Evolutionary conservation across 768 basidiomycete genomes (phyloP).

Genomic region (Mycena rosella): DNA sequence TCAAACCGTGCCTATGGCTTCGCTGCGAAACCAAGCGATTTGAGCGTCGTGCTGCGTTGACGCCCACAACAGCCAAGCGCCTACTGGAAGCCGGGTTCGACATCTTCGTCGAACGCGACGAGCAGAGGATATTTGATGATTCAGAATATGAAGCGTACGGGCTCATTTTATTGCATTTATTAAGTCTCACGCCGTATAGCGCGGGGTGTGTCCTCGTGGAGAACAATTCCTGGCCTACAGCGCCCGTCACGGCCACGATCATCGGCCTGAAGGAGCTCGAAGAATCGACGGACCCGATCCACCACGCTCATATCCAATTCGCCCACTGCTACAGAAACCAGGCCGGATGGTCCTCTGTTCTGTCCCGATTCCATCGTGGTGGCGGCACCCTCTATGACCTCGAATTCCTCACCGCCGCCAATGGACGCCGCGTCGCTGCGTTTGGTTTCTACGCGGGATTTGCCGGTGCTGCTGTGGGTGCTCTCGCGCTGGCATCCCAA

Average conservation of each 20-base stretch:
- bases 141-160: constrained; percentile 92
- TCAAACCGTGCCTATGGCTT: constrained; percentile 82
- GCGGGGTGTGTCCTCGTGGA: constrained; percentile 91
- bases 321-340: constrained; percentile 98
- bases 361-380: constrained; percentile 88
- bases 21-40: constrained; percentile 98
- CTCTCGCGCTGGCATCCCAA: constrained; percentile 82
- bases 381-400: constrained; percentile 92
- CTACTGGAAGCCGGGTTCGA: constrained; percentile 92
- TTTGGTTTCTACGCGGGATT: constrained; percentile 99
- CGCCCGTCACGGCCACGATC: constrained; percentile 81
- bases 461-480: constrained; percentile 94
- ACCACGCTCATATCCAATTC: constrained; percentile 97
- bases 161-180: not conserved
- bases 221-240: constrained; percentile 90
- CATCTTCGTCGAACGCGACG: constrained; percentile 92
- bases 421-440: constrained; percentile 92
- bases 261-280: constrained; percentile 98
- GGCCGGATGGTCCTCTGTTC: constrained; percentile 89
- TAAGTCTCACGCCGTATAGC: constrained; percentile 57
- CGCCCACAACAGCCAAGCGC: constrained; percentile 89
- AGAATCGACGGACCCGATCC: constrained; percentile 82
- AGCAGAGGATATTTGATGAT: constrained; percentile 95
- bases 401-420: constrained; percentile 91
- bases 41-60: constrained; percentile 92